These are phyloP conservation scores for Chenopodium album DNA, from an alignment of 148 eudicot genomes.

Conservation along the genomic window DNA sequence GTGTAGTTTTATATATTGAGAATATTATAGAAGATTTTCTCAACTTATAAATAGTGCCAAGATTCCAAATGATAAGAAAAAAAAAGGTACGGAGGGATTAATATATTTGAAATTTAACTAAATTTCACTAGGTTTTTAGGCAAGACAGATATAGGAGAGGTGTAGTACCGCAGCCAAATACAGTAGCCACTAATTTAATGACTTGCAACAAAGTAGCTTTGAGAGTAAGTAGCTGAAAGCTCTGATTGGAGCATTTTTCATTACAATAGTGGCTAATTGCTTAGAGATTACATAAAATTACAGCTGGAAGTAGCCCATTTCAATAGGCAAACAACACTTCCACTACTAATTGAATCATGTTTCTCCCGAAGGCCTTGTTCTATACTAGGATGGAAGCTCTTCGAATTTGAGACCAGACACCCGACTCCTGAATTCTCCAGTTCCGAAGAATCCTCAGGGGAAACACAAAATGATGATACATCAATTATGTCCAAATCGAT, in stretches of 20 bases:
- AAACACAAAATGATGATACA: not conserved
- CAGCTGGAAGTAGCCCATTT: not conserved
- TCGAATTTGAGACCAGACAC: not conserved
- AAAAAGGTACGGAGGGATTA: too few relatives aligned
- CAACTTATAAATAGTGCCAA: too few relatives aligned
- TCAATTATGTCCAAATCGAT: not conserved
- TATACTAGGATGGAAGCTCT: conserved; percentile 1
- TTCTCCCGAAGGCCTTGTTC: not conserved
- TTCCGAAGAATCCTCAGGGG: not conserved
- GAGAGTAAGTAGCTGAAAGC: not conserved
- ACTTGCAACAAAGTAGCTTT: not conserved
- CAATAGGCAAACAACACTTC: not conserved
- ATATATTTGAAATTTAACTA: too few relatives aligned
- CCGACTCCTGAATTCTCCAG: not conserved
- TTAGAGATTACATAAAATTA: not conserved
- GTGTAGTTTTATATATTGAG: too few relatives aligned
- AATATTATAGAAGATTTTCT: too few relatives aligned
- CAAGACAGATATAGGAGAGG: too few relatives aligned
- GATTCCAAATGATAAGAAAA: too few relatives aligned
- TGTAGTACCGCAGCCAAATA: too few relatives aligned
- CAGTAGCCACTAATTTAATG: not conserved
- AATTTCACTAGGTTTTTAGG: too few relatives aligned
- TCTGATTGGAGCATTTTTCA: not conserved
- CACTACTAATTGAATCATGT: not conserved
- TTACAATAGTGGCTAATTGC: not conserved